Evolutionary conservation across 2,329 filamentous ascomycete species (phyloP).

Genomic region (Aspergillus sp.): DNA sequence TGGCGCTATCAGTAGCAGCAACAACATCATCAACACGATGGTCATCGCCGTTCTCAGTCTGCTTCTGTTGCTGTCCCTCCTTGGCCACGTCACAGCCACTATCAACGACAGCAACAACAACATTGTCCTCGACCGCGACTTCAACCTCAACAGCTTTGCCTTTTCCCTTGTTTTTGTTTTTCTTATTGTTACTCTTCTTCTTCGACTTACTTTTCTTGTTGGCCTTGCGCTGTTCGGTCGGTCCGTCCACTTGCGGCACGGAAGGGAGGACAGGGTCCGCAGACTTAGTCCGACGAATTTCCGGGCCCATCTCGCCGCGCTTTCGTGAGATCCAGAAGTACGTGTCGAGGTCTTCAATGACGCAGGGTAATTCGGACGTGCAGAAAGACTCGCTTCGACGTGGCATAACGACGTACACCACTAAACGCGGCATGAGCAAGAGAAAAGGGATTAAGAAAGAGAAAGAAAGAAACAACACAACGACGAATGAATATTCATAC

Average conservation of each 20-base stretch:
- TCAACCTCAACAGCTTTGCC: neutral
- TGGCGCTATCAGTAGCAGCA: neutral
- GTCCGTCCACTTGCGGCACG: conserved; percentile 14
- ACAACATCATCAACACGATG: neutral
- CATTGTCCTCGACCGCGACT: neutral
- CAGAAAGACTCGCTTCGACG: conserved; percentile 21
- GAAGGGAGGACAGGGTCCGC: conserved; percentile 2
- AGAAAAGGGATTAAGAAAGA: no score
- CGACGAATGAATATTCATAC: no score
- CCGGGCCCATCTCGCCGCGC: neutral
- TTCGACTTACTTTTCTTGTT: conserved; percentile 16
- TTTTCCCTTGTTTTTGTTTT: neutral
- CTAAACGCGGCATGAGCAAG: no score
- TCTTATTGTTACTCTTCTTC: conserved; percentile 1
- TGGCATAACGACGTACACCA: conserved; percentile 6
- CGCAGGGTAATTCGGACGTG: conserved; percentile 17
- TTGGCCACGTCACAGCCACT: neutral
- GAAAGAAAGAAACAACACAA: no score
- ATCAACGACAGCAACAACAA: neutral
- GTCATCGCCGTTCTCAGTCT: neutral
- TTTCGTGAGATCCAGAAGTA: conserved; percentile 16
- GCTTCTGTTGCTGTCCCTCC: neutral
- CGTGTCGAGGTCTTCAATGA: conserved; percentile 8
- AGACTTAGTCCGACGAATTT: neutral
- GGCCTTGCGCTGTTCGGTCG: conserved; percentile 3